Evolutionary conservation across 148 eudicot genomes (phyloP), one percentile per base, ranked within the genome.

Genomic region (Silene uniflora): DNA sequence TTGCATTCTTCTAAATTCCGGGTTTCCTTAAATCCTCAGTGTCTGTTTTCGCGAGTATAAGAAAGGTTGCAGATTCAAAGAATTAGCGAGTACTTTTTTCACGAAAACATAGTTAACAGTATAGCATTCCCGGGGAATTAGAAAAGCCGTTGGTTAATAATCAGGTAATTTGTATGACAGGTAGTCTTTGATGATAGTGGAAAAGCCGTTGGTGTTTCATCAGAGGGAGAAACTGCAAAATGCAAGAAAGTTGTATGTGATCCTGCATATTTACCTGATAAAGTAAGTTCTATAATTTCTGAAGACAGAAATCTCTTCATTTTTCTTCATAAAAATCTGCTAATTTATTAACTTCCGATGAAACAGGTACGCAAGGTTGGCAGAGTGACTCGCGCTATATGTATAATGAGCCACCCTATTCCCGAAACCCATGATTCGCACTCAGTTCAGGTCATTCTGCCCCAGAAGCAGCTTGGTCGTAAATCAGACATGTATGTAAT

Each of bases 191-290:
- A 84, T 79, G 84, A 73, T 25, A 69, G 77, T 76, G 99, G 99
- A 76, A 89, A 86, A 80, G 96, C 84, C 55, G 54, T 74, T 77
- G 99, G 99, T 54, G 99, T 95, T 69, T 85, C 92, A 1, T 95
- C 99, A 22, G 97, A 95, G 80, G 96, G 96, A 82, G 99, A 95
- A 81, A 95, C 97, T 19, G 99, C 99, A 21, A 92, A 92, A 75
- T 92, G 99, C 90, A 90, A 92, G 84, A 88, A 95, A 86, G 90
- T 95, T 19, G 96, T 95, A 16, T 95, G 96, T 82, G 99, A 92
- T 83, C 97, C 99, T 25, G 87, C 96, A 52, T 95, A 95, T 84
- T 59, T 89, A 82, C 92, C 99, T 67, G 88, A 92, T 63, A 95
- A 89, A 93, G 99, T 91, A 73, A 81, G 73, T 59, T 65, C 62